phyloP scores from a whole-genome alignment of 1,284 basidiomycete genomes.

The Agroathelia rolfsii region DNA sequence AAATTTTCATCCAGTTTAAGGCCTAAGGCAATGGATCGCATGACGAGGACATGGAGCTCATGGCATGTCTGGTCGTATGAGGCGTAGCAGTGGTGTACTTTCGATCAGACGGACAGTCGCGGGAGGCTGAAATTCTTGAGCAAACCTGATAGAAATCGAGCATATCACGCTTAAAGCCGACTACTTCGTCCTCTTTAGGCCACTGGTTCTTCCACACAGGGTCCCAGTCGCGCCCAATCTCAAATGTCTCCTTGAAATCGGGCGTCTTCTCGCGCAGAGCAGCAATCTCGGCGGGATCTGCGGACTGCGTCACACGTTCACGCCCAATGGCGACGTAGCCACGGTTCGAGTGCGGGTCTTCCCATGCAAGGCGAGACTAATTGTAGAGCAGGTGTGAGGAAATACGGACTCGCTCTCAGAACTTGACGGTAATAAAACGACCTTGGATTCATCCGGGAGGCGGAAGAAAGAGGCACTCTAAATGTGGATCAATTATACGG shows the following conservation, averaged over 20 bases:
- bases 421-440: conserved; percentile 12
- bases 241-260: conserved; percentile 77
- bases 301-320: conserved; percentile 71
- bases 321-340: conserved; percentile 75
- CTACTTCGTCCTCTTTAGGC: conserved; percentile 56
- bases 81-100: neutral
- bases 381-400: conserved; percentile 3
- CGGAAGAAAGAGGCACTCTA: conserved; percentile 70
- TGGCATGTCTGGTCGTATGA: conserved; percentile 49
- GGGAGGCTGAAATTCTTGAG: conserved; percentile 1
- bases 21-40: conserved; percentile 75
- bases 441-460: conserved; percentile 56
- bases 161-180: conserved; percentile 64
- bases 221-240: conserved; percentile 78
- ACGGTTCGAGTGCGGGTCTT: conserved; percentile 73
- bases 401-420: no score
- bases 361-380: conserved; percentile 51
- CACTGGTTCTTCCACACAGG: conserved; percentile 68
- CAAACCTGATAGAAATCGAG: conserved; percentile 60
- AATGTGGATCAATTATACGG: conserved; percentile 3
- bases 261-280: conserved; percentile 61
- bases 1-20: conserved; percentile 61
- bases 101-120: conserved; percentile 4
- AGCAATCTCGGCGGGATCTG: conserved; percentile 66
- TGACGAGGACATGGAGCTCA: conserved; percentile 60